These are phyloP conservation scores for Kurtzmaniella quercitrusa DNA, from an alignment of 1,139 yeast genomes.

Conservation along the genomic window DNA sequence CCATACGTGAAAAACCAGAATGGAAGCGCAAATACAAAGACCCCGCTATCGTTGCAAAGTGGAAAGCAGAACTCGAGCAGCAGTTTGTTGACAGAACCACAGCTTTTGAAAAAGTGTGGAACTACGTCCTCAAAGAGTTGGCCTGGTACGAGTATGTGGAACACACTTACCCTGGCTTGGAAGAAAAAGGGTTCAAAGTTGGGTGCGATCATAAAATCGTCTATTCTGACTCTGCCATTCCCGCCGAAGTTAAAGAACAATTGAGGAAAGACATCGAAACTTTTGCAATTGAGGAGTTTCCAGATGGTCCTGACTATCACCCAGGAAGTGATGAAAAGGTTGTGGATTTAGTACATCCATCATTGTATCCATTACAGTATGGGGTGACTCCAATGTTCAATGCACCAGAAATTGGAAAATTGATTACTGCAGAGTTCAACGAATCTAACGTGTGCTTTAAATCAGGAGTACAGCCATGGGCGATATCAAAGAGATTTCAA, in stretches of 20 bases:
- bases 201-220: constrained; percentile 12
- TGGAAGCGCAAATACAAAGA: constrained; percentile 31
- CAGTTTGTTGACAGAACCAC: constrained; percentile 14
- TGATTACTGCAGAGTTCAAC: constrained; percentile 3
- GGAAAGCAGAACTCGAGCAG: constrained; percentile 24
- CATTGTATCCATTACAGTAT: constrained; percentile 27
- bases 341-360: constrained; percentile 32
- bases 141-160: constrained; percentile 23
- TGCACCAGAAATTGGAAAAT: background rate
- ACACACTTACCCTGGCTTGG: constrained; percentile 8
- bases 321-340: constrained; percentile 25
- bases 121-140: constrained; percentile 23
- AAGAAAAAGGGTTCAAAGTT: constrained; percentile 8
- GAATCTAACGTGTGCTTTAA: constrained; percentile 11
- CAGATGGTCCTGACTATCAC: constrained; percentile 23
- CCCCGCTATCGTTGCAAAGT: constrained; percentile 21
- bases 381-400: constrained; percentile 19
- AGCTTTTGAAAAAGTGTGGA: constrained; percentile 25
- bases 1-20: constrained; percentile 24
- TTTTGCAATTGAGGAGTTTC: constrained; percentile 6
- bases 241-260: constrained; percentile 1
- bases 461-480: constrained; percentile 14
- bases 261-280: constrained; percentile 1
- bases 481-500: constrained; percentile 23
- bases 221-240: constrained; percentile 7